Evolutionary conservation across 2,329 filamentous ascomycete genomes (phyloP).

Genomic region (Penicillium decumbens): DNA sequence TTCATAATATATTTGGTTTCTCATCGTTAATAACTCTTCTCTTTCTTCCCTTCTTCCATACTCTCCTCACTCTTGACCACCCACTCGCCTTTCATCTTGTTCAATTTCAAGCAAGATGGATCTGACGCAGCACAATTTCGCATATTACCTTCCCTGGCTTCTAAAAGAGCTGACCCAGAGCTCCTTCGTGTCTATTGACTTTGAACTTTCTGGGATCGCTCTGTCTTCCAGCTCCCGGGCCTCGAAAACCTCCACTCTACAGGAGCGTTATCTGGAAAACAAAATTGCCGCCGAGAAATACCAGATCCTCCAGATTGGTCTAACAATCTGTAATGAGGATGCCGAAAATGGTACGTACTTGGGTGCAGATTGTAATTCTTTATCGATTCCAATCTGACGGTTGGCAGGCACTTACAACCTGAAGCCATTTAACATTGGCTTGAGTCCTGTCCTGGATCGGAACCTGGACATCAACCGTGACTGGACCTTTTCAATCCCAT

Average conservation of each 20-base stretch:
- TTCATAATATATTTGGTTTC: no score
- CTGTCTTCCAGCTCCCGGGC: constrained; percentile 37
- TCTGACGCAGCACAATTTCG: constrained; percentile 49
- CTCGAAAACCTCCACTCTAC: constrained; percentile 48
- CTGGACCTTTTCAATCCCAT: constrained; percentile 54
- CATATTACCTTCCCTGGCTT: constrained; percentile 51
- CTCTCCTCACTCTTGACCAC: background rate
- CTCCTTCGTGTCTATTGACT: constrained; percentile 60
- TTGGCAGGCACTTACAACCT: constrained; percentile 50
- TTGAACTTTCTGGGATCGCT: constrained; percentile 63
- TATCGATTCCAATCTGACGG: constrained; percentile 1
- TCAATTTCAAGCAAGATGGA: constrained; percentile 47
- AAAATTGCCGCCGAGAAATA: constrained; percentile 59
- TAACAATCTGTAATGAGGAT: constrained; percentile 61
- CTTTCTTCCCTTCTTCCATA: background rate
- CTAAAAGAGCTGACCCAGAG: constrained; percentile 55
- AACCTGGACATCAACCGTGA: constrained; percentile 57
- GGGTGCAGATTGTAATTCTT: no score
- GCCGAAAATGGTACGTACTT: constrained; percentile 28
- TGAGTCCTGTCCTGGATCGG: constrained; percentile 53
- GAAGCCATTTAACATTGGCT: constrained; percentile 61
- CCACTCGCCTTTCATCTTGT: background rate
- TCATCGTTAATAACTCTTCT: background rate
- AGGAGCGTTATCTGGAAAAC: constrained; percentile 58
- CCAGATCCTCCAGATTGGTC: constrained; percentile 61